These are phyloP conservation scores for Posidonia australis DNA, from an alignment of 106 monocot species.

Conservation along the genomic window DNA sequence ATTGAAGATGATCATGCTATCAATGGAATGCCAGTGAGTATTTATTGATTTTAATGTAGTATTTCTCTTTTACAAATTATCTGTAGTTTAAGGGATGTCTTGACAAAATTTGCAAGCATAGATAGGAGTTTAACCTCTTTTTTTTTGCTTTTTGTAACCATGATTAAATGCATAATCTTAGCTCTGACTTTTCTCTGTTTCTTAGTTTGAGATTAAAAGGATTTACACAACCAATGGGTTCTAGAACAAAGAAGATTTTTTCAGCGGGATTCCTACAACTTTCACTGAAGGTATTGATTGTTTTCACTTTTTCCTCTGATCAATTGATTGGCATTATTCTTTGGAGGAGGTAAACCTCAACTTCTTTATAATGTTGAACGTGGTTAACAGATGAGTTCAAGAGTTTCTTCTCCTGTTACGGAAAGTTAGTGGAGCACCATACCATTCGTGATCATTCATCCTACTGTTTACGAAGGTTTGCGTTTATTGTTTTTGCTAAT, in stretches of 20 bases:
- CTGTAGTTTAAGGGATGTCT: no score
- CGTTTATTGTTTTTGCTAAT: conserved; percentile 62
- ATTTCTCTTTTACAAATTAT: no score
- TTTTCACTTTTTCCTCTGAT: no score
- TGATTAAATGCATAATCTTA: no score
- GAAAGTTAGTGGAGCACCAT: conserved; percentile 64
- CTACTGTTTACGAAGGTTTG: conserved; percentile 78
- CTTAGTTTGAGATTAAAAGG: no score
- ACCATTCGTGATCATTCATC: conserved; percentile 68
- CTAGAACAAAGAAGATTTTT: conserved; percentile 88
- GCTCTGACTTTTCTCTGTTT: no score
- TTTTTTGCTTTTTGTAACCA: no score
- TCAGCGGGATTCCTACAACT: conserved; percentile 65
- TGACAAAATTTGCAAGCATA: no score
- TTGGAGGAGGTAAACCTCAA: neutral
- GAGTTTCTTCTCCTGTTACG: conserved; percentile 61
- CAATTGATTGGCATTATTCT: no score
- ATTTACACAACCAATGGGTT: conserved; percentile 46
- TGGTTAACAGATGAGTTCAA: conserved; percentile 60
- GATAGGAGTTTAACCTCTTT: no score
- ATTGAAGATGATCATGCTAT: conserved; percentile 20
- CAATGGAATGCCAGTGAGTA: conserved; percentile 14
- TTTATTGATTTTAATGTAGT: neutral
- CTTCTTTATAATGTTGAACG: no score
- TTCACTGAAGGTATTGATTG: conserved; percentile 61